phyloP scores from a whole-genome alignment of 2,329 filamentous ascomycete genomes.

The Cytospora piceicola region DNA sequence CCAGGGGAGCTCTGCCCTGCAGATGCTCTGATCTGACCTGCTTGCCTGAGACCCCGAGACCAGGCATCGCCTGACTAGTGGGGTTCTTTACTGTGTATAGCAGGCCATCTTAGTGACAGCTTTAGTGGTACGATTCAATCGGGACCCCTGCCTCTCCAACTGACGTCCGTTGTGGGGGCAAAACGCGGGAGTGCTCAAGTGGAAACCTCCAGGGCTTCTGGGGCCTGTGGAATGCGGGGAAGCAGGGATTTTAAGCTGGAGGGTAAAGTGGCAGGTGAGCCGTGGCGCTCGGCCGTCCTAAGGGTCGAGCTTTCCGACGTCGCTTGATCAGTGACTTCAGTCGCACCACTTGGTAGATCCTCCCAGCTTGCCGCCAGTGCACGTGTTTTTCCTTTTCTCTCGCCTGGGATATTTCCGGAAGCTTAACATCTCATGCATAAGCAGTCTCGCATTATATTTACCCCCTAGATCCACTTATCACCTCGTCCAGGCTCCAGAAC shows the following conservation, averaged over 20 bases:
- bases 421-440: background rate
- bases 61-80: slow-evolving; percentile 23
- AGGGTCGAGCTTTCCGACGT: slow-evolving; percentile 12
- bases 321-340: slow-evolving; percentile 19
- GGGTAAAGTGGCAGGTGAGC: background rate
- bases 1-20: background rate
- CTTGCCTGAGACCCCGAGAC: background rate
- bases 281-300: slow-evolving; percentile 9
- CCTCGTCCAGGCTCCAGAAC: slow-evolving; percentile 14
- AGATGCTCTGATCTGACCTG: background rate
- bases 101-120: slow-evolving; percentile 25
- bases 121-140: slow-evolving; percentile 20
- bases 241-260: background rate
- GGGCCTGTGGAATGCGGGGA: slow-evolving; percentile 21
- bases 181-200: slow-evolving; percentile 6
- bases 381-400: background rate
- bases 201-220: slow-evolving; percentile 17
- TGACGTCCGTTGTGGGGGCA: slow-evolving; percentile 12
- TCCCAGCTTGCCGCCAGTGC: background rate
- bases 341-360: slow-evolving; percentile 13
- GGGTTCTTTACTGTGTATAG: slow-evolving; percentile 17
- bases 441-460: slow-evolving; percentile 20
- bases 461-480: slow-evolving; percentile 29
- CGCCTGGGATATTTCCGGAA: slow-evolving; percentile 10
- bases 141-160: slow-evolving; percentile 11